These are phyloP conservation scores for Plasmodium cynomolgi DNA, from an alignment of 169 alveolate genomes.

Conservation along the genomic window DNA sequence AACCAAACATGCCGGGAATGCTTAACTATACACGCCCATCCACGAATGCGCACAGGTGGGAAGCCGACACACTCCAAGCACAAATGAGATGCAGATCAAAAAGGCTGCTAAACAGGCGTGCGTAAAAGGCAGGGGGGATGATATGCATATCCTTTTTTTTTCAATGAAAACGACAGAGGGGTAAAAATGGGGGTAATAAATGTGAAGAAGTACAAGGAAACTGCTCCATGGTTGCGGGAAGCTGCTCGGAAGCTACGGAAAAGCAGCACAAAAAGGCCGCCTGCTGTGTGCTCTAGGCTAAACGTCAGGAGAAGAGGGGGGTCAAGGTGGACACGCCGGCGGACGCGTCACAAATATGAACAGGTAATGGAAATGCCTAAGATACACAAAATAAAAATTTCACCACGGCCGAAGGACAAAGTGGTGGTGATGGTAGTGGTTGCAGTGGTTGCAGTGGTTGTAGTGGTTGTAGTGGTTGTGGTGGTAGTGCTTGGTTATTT, in stretches of 20 bases:
- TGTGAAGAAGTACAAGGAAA: background rate
- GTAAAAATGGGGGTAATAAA: background rate
- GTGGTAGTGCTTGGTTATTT: background rate
- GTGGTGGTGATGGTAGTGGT: background rate
- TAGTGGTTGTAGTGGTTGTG: no score
- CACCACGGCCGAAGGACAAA: background rate
- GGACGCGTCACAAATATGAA: background rate
- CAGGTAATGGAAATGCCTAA: background rate
- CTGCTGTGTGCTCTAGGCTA: background rate
- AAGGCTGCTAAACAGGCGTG: background rate
- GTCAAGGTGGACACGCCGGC: background rate
- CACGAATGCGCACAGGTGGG: background rate
- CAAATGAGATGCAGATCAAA: background rate
- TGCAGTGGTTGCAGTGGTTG: background rate
- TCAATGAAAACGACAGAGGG: background rate
- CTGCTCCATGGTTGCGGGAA: background rate
- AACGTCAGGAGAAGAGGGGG: background rate
- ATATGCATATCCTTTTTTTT: background rate
- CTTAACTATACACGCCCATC: background rate
- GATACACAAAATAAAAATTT: background rate
- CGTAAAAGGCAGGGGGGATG: background rate
- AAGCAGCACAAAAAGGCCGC: background rate
- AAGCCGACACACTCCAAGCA: background rate
- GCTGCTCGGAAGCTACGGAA: background rate
- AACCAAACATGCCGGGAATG: background rate